Evolutionary conservation across 345 rosid genomes (phyloP), one percentile per base, ranked within the genome.

Genomic region (Euphorbia tirucalli): DNA sequence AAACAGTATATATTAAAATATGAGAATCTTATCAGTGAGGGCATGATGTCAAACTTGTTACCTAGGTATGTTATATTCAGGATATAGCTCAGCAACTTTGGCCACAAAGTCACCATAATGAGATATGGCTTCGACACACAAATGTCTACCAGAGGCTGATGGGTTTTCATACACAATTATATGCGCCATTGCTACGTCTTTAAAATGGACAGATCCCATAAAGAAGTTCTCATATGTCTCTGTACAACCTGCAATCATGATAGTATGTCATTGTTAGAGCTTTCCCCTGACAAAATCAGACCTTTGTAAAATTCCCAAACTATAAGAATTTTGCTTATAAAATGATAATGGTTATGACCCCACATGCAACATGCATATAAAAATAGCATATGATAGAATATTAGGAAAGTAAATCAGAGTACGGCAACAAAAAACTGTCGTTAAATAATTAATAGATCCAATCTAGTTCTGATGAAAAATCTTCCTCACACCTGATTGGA

Each of bases 141-240:
- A 21, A 81, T 95, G 97, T 73, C 99, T 87, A 74, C 99, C 97
- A 52, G 80, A 77, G 0, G 98, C 91, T 49, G 88, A 72, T 81
- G 83, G 78, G 69, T 90, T 90, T 83, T 95, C 99, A 11, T 90
- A 95, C 14, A 90, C 93, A 82, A 92, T 69, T 25, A 95, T 85
- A 80, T 95, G 97, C 7, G 97, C 97, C 76, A 82, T 67, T 24
- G 99, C 94, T 66, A 88, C 97, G 57, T 95, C 98, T 79, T 89
- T 95, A 74, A 92, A 92, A 85, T 95, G 99, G 46, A 87, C 92
- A 7, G 75, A 88, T 72, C 99, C 99, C 91, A 95, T 92, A 71
- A 89, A 89, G 74, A 89, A 82, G 79, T 95, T 66, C 78, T 86
- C 65, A 30, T 85, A 88, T 46, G 93, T 90, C 74, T 92, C 97